phyloP scores from a whole-genome alignment of 2,329 filamentous ascomycete genomes.

The Lecanoromycetidae sp. region DNA sequence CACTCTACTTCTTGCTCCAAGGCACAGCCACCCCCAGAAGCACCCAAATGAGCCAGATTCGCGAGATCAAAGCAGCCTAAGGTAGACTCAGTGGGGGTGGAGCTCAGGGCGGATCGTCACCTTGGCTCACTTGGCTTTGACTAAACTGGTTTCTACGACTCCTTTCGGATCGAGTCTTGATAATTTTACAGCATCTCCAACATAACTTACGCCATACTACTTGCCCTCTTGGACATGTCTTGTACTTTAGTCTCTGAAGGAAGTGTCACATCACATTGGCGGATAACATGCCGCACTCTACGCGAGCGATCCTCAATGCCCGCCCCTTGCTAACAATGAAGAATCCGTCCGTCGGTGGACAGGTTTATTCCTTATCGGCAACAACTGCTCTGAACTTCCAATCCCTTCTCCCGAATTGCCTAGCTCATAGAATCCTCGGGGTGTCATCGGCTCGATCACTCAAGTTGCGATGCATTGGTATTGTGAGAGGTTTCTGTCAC shows the following conservation, averaged over 20 bases:
- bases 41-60: too few species aligned
- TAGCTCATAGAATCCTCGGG: not conserved
- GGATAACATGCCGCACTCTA: not conserved
- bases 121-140: too few species aligned
- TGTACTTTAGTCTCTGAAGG: not conserved
- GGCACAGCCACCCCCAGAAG: too few species aligned
- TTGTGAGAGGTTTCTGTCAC: not conserved
- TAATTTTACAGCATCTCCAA: not conserved
- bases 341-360: not conserved
- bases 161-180: not conserved
- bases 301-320: not conserved
- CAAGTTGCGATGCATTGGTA: not conserved
- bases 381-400: not conserved
- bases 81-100: too few species aligned
- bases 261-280: not conserved
- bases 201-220: not conserved
- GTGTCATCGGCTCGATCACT: not conserved
- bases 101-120: too few species aligned
- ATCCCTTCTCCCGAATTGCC: not conserved
- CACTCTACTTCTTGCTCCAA: too few species aligned
- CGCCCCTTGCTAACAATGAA: not conserved
- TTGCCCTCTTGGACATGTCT: slow-evolving; percentile 3
- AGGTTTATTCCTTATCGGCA: not conserved
- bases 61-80: too few species aligned
- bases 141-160: too few species aligned